Base-by-base conservation (phyloP, 345 rosid genomes). In the Pugionium cornutum region DNA sequence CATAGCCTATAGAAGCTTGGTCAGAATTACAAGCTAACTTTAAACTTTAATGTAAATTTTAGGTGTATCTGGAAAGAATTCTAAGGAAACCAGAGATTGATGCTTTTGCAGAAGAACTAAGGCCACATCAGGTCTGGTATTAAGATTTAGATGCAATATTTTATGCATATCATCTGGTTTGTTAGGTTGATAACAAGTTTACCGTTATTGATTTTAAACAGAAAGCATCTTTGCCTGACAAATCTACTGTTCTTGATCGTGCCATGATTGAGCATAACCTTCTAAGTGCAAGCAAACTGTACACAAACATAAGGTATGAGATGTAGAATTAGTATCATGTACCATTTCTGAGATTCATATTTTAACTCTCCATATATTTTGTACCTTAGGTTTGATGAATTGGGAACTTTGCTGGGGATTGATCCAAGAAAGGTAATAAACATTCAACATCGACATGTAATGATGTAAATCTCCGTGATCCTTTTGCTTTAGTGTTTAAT, bases 231-330 rank as follows among this genome's bases (percentile, higher is more conserved):
- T 75, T 94, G 70, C 95, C 99, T 5, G 96, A 94, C 77, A 94
- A 86, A 73, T 90, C 92, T 66, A 94, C 97, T 2, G 97, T 90
- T 62, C 83, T 94, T 70, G 99, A 88, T 66, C 91, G 97, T 33
- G 96, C 99, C 56, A 88, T 90, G 96, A 94, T 94, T 76, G 97
- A 94, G 83, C 99, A 94, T 75, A 90, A 90, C 72, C 95, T 94
- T 72, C 79, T 85, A 50, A 94, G 99, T 78, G 99, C 97, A 31
- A 90, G 97, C 81, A 94, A 94, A 68, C 95, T 90, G 26, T 94
- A 94, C 83, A 90, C 92, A 66, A 94, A 94, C 70, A 94, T 94
- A 79, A 84, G 97, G 97, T 88, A 53, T 2, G 79, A 43, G 42
- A 65, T 46, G 9, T 52, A 33, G 34, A 59, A 7, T 50, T 49